Base-by-base conservation (phyloP, 2,329 filamentous ascomycete genomes). In the Bertia moriformis region DNA sequence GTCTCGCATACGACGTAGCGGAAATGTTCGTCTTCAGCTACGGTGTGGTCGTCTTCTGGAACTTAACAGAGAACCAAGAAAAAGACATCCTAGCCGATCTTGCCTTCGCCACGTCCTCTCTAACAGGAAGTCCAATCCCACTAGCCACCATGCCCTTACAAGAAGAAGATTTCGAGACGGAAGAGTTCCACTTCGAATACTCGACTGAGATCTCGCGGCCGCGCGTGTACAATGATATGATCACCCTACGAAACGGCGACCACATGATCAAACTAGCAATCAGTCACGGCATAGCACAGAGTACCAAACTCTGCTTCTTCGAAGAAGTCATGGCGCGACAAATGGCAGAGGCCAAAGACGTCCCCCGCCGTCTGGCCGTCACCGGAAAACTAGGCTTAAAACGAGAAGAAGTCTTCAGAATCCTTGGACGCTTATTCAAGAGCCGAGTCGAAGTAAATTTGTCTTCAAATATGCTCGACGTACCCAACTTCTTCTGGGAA, bases 221-320 rank as follows among this genome's bases (percentile, higher is more conserved):
- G 10, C 32, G 32, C 7, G 32, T 35, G 17, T 82, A 74, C 59
- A 82, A 82, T 51, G 77, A 83, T 50, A 82, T 83, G 77, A 82
- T 83, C 46, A 82, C 77, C 0, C 57, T 83, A 27, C 67, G 75
- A 24, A 78, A 71, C 42, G 71, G 73, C 19, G 77, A 82, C 51
- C 77, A 82, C 52, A 81, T 82, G 76, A 80, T 82, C 56, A 82
- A 82, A 52, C 60, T 82, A 5, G 73, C 76, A 18, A 82, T 82
- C 63, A 75, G 70, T 45, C 77, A 83, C 48, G 77, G 73, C n/a
- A 80, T 83, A 42, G 73, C 73, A 2, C 77, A 83, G 50, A 79
- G 74, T 48, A 83, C 77, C 1, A 82, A 81, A 49, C 58, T 82
- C n/a, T 74, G 68, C 43, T 73, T 78, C 51, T 82, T 82, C 49